phyloP scores from a whole-genome alignment of 768 basidiomycete genomes.

The Amanita muscaria region DNA sequence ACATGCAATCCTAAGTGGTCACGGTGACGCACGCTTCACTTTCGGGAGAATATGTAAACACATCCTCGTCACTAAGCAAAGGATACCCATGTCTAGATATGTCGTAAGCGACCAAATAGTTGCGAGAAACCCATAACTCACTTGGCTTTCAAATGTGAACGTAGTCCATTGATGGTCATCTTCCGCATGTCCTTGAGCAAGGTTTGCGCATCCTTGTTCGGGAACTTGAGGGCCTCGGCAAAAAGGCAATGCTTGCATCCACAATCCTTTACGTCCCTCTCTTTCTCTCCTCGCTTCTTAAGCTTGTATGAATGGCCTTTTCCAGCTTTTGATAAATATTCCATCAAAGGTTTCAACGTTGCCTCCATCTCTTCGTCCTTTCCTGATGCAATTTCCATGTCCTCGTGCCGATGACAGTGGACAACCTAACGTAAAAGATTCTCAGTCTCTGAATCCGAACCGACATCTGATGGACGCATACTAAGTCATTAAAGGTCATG shows the following conservation, averaged over 20 bases:
- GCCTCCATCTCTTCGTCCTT: not conserved
- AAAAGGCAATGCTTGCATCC: conserved; percentile 3
- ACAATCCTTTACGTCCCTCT: not conserved
- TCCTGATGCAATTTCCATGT: not conserved
- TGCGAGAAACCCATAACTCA: conserved; percentile 21
- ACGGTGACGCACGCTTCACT: no score
- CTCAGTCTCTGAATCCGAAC: no score
- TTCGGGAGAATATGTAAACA: conserved; percentile 24
- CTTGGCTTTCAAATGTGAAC: conserved; percentile 40
- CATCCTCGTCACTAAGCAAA: conserved; percentile 46
- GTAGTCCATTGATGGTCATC: conserved; percentile 3
- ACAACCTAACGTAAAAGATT: no score
- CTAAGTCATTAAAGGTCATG: not conserved
- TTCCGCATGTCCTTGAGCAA: not conserved
- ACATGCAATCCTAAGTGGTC: no score
- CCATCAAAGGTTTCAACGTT: not conserved
- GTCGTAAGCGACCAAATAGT: not conserved
- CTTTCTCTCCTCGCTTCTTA: not conserved
- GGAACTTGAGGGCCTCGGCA: not conserved
- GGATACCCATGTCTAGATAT: conserved; percentile 38
- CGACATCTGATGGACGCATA: no score
- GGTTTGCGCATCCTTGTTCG: not conserved
- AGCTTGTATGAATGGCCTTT: not conserved
- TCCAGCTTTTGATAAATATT: not conserved
- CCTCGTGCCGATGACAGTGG: conserved; percentile 6